Evolutionary conservation across 768 basidiomycete genomes (phyloP), one percentile per base, ranked within the genome.

Genomic region (Coprinopsis marcescibilis): DNA sequence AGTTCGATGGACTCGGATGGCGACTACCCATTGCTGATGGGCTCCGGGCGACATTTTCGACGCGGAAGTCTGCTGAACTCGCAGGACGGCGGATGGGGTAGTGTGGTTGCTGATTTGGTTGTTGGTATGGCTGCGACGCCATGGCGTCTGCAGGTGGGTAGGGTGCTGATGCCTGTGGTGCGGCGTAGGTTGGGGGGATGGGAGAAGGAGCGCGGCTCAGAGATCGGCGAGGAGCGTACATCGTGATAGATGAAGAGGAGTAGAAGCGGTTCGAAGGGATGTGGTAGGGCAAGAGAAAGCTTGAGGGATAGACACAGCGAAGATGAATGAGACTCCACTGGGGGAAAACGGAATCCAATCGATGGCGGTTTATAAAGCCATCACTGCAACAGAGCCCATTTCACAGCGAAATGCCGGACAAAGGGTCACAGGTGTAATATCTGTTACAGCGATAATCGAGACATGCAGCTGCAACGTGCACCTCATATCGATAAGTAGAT

Each of bases 1-100:
- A 58, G 2, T 63, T 60, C 40, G 60, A 55, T 3, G 60, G 58
- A 12, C 27, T 43, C n/a, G n/a, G n/a, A 17, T 43, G 63, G 61
- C 23, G 65, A 62, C 51, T 64, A 64, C 4, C 66, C 54, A 32
- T 24, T 17, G 32, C 33, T 26, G 7, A 49, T 33, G 35, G 56
- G 49, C 11, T 69, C 53, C 65, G 73, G 26, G 65, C 61, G 12
- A 67, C 63, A 47, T 71, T 75, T 61, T 87, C 85, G 54, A 88
- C 75, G 64, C 85, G 81, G 56, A 88, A 87, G 32, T 80, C 78
- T 10, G 73, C 59, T 21, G 66, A 55, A 47, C 72, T 74, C 14
- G 70, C 65, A 8, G 69, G 68, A 30, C 72, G 67, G 23, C 65
- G 55, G 46, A 66, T 69, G 13, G 36, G 19, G 20, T 23, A n/a